Base-by-base conservation (phyloP, 345 rosid genomes). In the Garcia nutans region DNA sequence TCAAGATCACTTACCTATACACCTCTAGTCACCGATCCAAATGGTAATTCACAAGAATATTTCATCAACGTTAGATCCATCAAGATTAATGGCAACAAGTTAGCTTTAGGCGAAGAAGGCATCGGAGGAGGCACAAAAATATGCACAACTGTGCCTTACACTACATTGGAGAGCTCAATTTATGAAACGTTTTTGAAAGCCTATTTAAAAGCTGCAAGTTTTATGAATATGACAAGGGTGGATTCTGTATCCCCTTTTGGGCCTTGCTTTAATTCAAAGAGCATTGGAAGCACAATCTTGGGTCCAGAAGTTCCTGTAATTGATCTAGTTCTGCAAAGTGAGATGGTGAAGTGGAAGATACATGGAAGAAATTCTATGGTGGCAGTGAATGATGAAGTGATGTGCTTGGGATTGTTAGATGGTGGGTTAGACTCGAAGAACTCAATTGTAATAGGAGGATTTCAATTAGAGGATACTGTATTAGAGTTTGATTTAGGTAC, bases 311-410 rank as follows among this genome's bases (percentile, higher is more conserved):
- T 79, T n/a, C 97, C 98, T 3, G 80, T 64, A 22, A 85, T 92
- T 44, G 97, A 91, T 13, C 74, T 92, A 5, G 82, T 90, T 70
- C 77, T 94, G 88, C 97, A 94, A 79, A 94, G 97, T 79, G 92
- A 92, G 88, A 85, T 94, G 97, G 91, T 89, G 77, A 88, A 84
- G 84, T 94, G 98, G 98, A 89, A 84, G 75, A 74, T 92, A 22
- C 63, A 76, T 11, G 92, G 89, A 47, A 68, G 75, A 76, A 94
- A 84, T 79, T 81, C 87, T 26, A 77, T 91, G 94, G 96, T 90
- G 83, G 71, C 62, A 45, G 85, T 84, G 68, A 84, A 80, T 13
- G 81, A 81, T 54, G 87, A 81, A 63, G 87, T 84, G 28, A 78
- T 80, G 81, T 94, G 98, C 64, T 80, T 91, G 82, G 98, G 96